Base-by-base conservation (phyloP, 371 early-diverging fungal species). In the Sporodiniella umbellata region DNA sequence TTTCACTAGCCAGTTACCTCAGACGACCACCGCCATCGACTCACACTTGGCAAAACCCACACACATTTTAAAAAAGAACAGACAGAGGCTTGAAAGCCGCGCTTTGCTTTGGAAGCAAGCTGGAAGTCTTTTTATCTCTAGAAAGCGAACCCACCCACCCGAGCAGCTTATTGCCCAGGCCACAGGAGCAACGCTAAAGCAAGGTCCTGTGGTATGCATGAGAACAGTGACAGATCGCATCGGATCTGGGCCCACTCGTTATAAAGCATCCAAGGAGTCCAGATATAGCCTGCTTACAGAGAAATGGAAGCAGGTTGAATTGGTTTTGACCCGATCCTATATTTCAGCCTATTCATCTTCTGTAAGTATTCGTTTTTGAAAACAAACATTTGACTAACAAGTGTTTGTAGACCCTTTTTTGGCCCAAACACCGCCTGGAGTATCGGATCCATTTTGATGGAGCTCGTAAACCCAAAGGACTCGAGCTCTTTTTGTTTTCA, bases 301-400 rank as follows among this genome's bases (percentile, higher is more conserved):
- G 37, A 51, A 63, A 4, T 70, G 75, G 75, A 59, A 37, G 26
- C 75, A 74, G 31, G 39, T 63, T 2, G 59, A 66, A 8, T 38
- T 65, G 3, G 58, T 63, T 0, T 45, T 74, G 23, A 68, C 70
- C 1, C 22, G 42, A 3, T 25, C 30, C 8, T 42, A 42, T 4
- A 33, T 74, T 5, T 22, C 53, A 0, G 46, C 62, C 12, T 74
- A 63, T 40, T 49, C 58, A 15, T 49, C 50, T 44, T 64, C 74
- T 1, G 74, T 68, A 58, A 64, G 57, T 14, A 33, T 14, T 54
- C n/a, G n/a, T n/a, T n/a, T n/a, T n/a, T n/a, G n/a, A n/a, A n/a
- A n/a, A n/a, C n/a, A n/a, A n/a, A n/a, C n/a, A n/a, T n/a, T n/a
- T n/a, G n/a, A n/a, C n/a, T n/a, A n/a, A n/a, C n/a, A n/a, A n/a